Conservation (phyloP, 371 early-diverging fungal species). For the Mortierella sp. region DNA sequence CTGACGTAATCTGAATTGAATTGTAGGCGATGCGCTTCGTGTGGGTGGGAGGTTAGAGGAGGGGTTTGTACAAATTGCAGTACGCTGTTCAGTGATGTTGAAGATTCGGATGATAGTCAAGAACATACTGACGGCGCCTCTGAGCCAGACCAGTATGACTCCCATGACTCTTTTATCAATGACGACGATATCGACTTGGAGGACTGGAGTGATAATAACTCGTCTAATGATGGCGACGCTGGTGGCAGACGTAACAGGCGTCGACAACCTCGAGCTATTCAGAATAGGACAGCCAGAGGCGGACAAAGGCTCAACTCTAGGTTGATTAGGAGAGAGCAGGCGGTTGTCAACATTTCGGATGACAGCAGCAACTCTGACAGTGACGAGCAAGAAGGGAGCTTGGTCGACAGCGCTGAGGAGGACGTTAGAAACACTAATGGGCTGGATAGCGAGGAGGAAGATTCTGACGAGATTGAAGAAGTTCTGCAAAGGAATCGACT, state of each 20-base stretch:
- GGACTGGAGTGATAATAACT: conserved; percentile 10
- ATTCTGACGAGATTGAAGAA: background rate
- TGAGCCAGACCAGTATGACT: conserved; percentile 47
- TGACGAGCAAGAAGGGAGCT: background rate
- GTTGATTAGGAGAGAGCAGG: background rate
- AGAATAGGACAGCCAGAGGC: background rate
- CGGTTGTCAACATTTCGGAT: background rate
- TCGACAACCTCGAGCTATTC: background rate
- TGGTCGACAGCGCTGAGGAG: background rate
- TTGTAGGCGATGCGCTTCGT: conserved; percentile 44
- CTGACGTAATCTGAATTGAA: background rate
- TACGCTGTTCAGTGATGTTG: conserved; percentile 37
- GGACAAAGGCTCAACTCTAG: background rate
- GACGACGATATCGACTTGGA: conserved; percentile 20
- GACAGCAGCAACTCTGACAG: background rate
- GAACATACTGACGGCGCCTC: conserved; percentile 32
- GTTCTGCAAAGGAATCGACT: background rate
- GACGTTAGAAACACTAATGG: background rate
- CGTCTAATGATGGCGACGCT: conserved; percentile 1
- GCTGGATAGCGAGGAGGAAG: background rate
- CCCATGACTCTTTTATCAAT: conserved; percentile 53
- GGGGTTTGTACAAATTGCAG: conserved; percentile 38
- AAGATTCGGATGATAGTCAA: conserved; percentile 44
- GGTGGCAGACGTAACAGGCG: background rate
- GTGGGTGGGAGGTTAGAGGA: conserved; percentile 50